These are phyloP conservation scores for Ogataea trehaloabstinens DNA, from an alignment of 805 yeast species.

Conservation along the genomic window DNA sequence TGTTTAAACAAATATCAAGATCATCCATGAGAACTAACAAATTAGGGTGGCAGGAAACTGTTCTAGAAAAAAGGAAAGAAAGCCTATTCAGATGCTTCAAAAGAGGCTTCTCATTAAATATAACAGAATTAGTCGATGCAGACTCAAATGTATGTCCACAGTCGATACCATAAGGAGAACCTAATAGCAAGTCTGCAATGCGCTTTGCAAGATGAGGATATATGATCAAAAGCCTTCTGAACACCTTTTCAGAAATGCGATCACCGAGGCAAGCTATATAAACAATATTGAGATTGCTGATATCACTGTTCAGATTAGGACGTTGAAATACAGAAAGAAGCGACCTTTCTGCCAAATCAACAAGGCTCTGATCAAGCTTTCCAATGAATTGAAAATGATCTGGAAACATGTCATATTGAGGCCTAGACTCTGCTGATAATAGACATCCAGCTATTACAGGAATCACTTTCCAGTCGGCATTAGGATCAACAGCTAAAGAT, in stretches of 20 bases:
- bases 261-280: conserved; percentile 19
- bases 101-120: conserved; percentile 34
- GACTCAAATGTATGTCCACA: conserved; percentile 13
- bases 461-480: conserved; percentile 42
- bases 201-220: conserved; percentile 17
- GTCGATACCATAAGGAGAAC: conserved; percentile 24
- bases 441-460: conserved; percentile 48
- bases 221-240: conserved; percentile 7
- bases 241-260: conserved; percentile 6
- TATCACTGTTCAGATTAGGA: conserved; percentile 11
- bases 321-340: conserved; percentile 7
- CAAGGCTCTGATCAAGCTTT: conserved; percentile 18
- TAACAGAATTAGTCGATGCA: background rate
- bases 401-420: conserved; percentile 26
- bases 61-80: conserved; percentile 37
- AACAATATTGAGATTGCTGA: conserved; percentile 13
- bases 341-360: conserved; percentile 11
- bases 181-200: conserved; percentile 17
- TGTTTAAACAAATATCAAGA: conserved; percentile 22
- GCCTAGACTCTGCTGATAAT: conserved; percentile 32
- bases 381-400: conserved; percentile 21
- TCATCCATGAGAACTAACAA: conserved; percentile 12
- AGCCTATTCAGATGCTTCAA: conserved; percentile 48
- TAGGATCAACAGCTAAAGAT: conserved; percentile 23
- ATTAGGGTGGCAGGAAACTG: conserved; percentile 17